Base-by-base conservation (phyloP, 1,284 basidiomycete genomes). In the Sanguinoderma infundibulare region DNA sequence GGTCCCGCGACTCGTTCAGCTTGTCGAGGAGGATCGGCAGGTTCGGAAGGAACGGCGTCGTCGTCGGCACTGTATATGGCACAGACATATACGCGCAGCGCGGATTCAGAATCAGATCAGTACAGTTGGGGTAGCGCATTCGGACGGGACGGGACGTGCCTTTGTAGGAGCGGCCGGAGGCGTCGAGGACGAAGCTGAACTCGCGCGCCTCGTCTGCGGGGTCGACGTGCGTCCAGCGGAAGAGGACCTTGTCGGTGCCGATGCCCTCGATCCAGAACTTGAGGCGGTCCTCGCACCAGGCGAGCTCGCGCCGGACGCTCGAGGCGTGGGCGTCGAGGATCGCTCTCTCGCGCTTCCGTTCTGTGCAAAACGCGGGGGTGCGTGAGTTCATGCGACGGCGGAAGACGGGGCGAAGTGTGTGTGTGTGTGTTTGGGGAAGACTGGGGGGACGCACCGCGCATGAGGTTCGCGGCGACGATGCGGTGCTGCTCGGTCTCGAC, bases 181-280 rank as follows among this genome's bases (percentile, higher is more conserved):
- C 79, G 69, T 96, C 92, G 28, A 96, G 73, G 0, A 95, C 87
- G 59, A 96, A 80, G 57, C 83, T 89, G 65, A 88, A 93, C 68
- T 94, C 91, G 34, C 84, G 80, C 15, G 82, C 55, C 7, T 53
- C 79, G 58, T 89, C 83, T 0, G 76, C 68, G 2, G 82, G 78
- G 69, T 92, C 90, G 44, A 95, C 74, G 56, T 86, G 77, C 3
- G 83, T 83, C 75, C 94, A 95, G 5, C 87, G 84, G 53, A 96
- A 77, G 50, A 94, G 80, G 12, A 96, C 79, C 53, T 86, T 84
- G 70, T 92, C 88, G 46, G 79, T 79, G 66, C 87, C 86, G 26
- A 95, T 84, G 32, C 92, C 92, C 72, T 94, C 90, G 15, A 96
- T 82, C 17, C 80, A 76, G 72, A 87, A 91, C 12, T 85, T 83